Percentiles rank a stretch among this genome's conserved stretches.
Conservation (phyloP, 2,329 filamentous ascomycete species). For the Cercospora sp. region DNA sequence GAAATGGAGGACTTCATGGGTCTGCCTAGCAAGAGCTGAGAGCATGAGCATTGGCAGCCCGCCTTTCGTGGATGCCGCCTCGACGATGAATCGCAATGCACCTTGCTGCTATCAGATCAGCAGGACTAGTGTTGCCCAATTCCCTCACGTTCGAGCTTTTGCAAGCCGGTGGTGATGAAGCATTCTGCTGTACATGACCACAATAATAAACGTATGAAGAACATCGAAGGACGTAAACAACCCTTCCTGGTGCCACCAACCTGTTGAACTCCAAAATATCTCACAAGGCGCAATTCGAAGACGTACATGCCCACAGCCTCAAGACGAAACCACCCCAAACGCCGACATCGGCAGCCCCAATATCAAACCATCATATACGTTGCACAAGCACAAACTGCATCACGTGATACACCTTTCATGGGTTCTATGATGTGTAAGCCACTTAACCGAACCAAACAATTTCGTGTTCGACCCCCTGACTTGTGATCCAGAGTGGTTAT, state of each 20-base stretch:
- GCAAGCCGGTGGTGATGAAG: too few relatives aligned
- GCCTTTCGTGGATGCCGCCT: background rate
- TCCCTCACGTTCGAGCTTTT: too few relatives aligned
- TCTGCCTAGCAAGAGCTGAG: conserved; percentile 23
- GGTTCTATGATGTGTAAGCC: conserved; percentile 11
- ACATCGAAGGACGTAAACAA: too few relatives aligned
- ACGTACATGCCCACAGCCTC: too few relatives aligned
- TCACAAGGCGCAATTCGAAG: too few relatives aligned
- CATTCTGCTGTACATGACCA: too few relatives aligned
- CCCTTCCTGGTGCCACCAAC: too few relatives aligned
- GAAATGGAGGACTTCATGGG: conserved; percentile 44
- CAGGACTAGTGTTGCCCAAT: too few relatives aligned
- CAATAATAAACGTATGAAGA: too few relatives aligned
- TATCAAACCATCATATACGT: background rate
- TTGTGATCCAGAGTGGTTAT: conserved; percentile 2
- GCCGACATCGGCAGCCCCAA: background rate
- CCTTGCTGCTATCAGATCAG: too few relatives aligned
- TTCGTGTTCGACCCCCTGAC: background rate
- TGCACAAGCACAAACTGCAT: background rate
- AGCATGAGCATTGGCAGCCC: background rate
- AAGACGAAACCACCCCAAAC: too few relatives aligned
- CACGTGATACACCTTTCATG: background rate
- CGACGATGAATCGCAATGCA: background rate
- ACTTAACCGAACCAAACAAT: background rate
- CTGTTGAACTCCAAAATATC: too few relatives aligned